A percentile compares a stretch with the other conserved stretches of the same genome.
Conservation (phyloP, 129 eudicot genomes). For the Flaveria brownii region DNA sequence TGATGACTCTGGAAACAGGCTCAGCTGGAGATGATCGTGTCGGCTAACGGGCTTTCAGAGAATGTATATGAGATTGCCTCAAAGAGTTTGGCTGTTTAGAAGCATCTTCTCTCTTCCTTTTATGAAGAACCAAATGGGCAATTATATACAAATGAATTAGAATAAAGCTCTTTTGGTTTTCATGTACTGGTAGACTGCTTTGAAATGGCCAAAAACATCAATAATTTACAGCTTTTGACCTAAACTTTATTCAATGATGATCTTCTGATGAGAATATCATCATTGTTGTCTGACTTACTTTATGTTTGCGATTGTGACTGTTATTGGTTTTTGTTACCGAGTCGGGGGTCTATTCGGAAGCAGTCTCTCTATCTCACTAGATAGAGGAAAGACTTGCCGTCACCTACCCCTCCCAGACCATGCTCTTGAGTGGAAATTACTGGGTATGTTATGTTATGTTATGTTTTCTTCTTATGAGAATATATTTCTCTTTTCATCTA, state of each 20-base stretch:
- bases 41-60: constrained; percentile 81
- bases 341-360: no score
- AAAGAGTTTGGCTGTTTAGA: constrained; percentile 82
- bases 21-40: constrained; percentile 82
- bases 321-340: no score
- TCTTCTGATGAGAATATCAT: no score
- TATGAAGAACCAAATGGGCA: constrained; percentile 18
- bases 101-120: background rate
- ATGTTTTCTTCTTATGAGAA: no score
- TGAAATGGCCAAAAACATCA: constrained; percentile 17
- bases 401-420: no score
- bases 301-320: no score
- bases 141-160: constrained; percentile 13
- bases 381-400: no score
- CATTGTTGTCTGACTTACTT: no score
- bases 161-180: constrained; percentile 26
- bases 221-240: constrained; percentile 7
- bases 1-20: constrained; percentile 49
- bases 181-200: constrained; percentile 1
- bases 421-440: no score
- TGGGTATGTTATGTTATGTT: no score
- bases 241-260: background rate
- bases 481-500: no score
- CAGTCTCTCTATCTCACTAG: no score
- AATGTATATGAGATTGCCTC: constrained; percentile 88